These are phyloP conservation scores for Eucalyptus pumila DNA, from an alignment of 345 rosid species.

Conservation along the genomic window DNA sequence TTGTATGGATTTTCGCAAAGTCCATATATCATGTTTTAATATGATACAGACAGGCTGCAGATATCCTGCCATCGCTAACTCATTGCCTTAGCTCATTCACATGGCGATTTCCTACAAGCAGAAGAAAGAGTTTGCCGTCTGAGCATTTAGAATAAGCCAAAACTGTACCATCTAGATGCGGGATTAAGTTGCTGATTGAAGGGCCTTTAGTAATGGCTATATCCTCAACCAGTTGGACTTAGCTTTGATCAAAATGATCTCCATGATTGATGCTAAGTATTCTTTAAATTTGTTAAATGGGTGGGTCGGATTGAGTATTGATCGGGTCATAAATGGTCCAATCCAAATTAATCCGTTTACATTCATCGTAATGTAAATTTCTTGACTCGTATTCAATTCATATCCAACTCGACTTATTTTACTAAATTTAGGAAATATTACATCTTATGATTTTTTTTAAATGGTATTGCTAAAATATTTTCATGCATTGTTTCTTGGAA, in stretches of 20 bases:
- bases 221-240: neutral
- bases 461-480: too few relatives aligned
- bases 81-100: neutral
- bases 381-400: too few relatives aligned
- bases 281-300: too few relatives aligned
- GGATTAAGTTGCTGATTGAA: neutral
- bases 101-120: neutral
- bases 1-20: neutral
- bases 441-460: too few relatives aligned
- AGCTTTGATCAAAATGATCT: neutral
- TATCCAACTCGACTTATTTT: too few relatives aligned
- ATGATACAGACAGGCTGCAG: neutral
- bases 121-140: neutral
- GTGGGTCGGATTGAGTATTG: too few relatives aligned
- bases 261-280: neutral
- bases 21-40: neutral
- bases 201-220: neutral
- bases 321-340: fast-evolving
- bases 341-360: too few relatives aligned
- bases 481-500: too few relatives aligned
- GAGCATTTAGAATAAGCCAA: neutral
- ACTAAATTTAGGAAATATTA: too few relatives aligned
- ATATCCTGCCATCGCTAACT: neutral
- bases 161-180: neutral
- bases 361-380: too few relatives aligned